phyloP scores from a whole-genome alignment of 2,329 filamentous ascomycete species.

The Exophiala sp. region DNA sequence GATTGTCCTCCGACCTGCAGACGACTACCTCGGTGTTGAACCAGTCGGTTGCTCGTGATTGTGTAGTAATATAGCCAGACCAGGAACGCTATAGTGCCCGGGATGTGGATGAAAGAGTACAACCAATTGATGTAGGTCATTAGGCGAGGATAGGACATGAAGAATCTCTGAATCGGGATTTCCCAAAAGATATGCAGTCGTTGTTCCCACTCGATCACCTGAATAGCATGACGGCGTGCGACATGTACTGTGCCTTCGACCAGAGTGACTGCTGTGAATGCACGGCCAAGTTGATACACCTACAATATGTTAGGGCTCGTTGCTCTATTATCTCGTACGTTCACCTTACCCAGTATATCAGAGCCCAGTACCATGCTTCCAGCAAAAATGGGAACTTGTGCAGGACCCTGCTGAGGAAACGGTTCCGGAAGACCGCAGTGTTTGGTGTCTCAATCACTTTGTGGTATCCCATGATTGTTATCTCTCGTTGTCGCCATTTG shows the following conservation, averaged over 20 bases:
- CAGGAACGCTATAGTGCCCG: constrained; percentile 68
- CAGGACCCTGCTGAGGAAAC: constrained; percentile 61
- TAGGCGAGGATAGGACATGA: constrained; percentile 52
- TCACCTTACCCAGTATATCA: constrained; percentile 70
- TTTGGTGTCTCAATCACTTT: constrained; percentile 58
- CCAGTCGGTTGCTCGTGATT: constrained; percentile 55
- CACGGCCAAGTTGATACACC: constrained; percentile 72
- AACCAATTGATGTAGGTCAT: constrained; percentile 69
- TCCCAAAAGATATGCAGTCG: constrained; percentile 63
- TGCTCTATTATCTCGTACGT: not conserved
- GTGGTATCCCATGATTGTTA: constrained; percentile 46
- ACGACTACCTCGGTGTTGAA: constrained; percentile 40
- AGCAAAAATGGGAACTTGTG: constrained; percentile 67
- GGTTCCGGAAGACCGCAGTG: constrained; percentile 57
- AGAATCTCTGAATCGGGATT: constrained; percentile 57
- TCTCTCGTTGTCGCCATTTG: constrained; percentile 50
- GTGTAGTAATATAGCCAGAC: constrained; percentile 68
- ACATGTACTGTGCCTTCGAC: constrained; percentile 65
- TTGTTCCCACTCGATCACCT: constrained; percentile 65
- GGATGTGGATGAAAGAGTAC: constrained; percentile 76
- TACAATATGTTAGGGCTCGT: constrained; percentile 33
- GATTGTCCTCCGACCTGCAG: constrained; percentile 29
- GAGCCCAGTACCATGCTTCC: constrained; percentile 73
- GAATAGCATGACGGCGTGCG: constrained; percentile 65
- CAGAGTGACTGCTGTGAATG: constrained; percentile 67